Base-by-base conservation (phyloP, 2,329 filamentous ascomycete genomes). In the Nakataea oryzae region DNA sequence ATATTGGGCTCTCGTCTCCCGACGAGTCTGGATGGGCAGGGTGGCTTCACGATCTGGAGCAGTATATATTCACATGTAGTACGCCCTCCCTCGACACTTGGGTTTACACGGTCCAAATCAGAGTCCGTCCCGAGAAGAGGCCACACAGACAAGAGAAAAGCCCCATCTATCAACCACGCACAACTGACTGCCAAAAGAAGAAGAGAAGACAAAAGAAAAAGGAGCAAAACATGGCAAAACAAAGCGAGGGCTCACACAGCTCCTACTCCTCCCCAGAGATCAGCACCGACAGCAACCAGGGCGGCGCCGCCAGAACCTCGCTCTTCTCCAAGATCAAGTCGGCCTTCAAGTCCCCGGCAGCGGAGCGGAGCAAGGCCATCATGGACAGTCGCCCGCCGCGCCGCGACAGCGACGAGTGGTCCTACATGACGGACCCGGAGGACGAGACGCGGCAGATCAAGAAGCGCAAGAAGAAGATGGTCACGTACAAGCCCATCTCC, bases 391-490 rank as follows among this genome's bases (percentile, higher is more conserved):
- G 57, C 28, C 57, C 30, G 21, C 57, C 57, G n/a, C 58, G 32
- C 24, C 58, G 58, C 58, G 58, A 59, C 34, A 59, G 58, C 32
- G 58, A 59, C 30, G 58, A 59, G 58, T 59, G 58, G 58, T 59
- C 58, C 13, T 59, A 47, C 58, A 47, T 47, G 58, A 59, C 58
- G 34, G 58, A 59, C 32, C 32, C 32, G 14, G 32, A 47, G 30
- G 30, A 41, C 58, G 34, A 34, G 30, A 58, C 57, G 32, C 34
- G 47, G 58, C 58, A 27, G 58, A 28, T 41, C 58, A 59, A 59
- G 58, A 58, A 58, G 57, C 57, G 57, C n/a, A 58, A 58, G 57
- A 58, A 58, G 57, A 59, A 59, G 58, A 54, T 59, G 58, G 58
- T 59, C n/a, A 34, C 32, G n/a, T 59, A 59, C 32, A 54, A 28